These are phyloP conservation scores for Moricandia arvensis DNA, from an alignment of 345 rosid genomes.

Conservation along the genomic window DNA sequence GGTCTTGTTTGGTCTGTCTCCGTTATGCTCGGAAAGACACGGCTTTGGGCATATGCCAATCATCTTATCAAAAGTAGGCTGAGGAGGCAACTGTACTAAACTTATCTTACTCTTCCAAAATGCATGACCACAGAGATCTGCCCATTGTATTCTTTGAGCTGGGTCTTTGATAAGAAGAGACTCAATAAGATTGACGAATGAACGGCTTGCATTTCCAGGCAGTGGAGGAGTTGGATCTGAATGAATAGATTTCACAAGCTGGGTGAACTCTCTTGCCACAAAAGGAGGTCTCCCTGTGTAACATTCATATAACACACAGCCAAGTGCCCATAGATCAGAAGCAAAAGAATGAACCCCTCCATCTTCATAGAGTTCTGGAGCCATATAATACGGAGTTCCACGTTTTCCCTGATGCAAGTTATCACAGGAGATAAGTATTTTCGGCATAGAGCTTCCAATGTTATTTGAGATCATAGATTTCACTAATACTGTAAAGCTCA, in stretches of 20 bases:
- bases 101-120: slow-evolving; percentile 75
- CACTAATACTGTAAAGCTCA: background rate
- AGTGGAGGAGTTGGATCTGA: slow-evolving; percentile 90
- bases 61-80: slow-evolving; percentile 86
- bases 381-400: slow-evolving; percentile 98
- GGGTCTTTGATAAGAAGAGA: slow-evolving; percentile 95
- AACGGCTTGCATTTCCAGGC: slow-evolving; percentile 78
- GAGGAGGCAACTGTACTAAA: slow-evolving; percentile 64
- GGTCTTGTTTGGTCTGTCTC: slow-evolving; percentile 70
- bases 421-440: slow-evolving; percentile 12
- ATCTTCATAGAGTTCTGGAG: slow-evolving; percentile 97
- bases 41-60: slow-evolving; percentile 63
- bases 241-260: slow-evolving; percentile 81
- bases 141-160: slow-evolving; percentile 84
- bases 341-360: slow-evolving; percentile 98
- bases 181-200: slow-evolving; percentile 74
- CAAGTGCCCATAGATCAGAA: slow-evolving; percentile 97
- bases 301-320: slow-evolving; percentile 94
- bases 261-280: slow-evolving; percentile 82
- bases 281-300: slow-evolving; percentile 92
- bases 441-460: background rate
- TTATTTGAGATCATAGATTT: slow-evolving; percentile 14
- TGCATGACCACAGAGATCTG: slow-evolving; percentile 81
- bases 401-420: slow-evolving; percentile 87
- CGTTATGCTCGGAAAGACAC: slow-evolving; percentile 75